Evolutionary conservation across 2,329 filamentous ascomycete genomes (phyloP), one percentile per base, ranked within the genome.

Genomic region (Exophiala mesophila): DNA sequence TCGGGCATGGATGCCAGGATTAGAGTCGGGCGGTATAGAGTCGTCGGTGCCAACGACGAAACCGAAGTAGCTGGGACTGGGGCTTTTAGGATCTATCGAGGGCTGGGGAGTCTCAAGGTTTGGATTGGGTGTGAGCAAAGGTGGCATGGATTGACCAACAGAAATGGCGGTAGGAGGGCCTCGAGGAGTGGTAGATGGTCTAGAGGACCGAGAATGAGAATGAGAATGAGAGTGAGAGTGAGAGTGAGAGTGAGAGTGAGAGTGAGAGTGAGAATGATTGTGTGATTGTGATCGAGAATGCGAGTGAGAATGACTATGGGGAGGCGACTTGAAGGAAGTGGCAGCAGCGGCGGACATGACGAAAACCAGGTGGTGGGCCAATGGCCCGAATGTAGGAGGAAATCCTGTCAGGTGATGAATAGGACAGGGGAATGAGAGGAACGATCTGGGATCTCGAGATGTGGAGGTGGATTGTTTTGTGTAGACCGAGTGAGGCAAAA

Each of bases 41-140:
- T 68, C 64, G 15, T 77, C 62, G 45, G 54, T 58, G 31, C 88
- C 81, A 49, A 86, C 68, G 20, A 80, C 71, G 46, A 94, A 77
- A 42, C 85, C 85, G 61, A 95, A 95, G 64, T 95, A 95, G 61
- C 89, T 94, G 9, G 88, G 86, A 60, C 86, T 90, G 17, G 73
- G 62, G 15, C 63, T 58, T 36, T 58, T 55, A 31, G 51, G 50
- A 52, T 60, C 53, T 48, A 49, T 46, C 19, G 47, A 39, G 17
- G 41, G 23, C 21, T 55, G 53, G 7, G 80, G 68, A 1, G 74
- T 66, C 49, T 72, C 69, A 12, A 58, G 59, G 29, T 71, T 68
- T 4, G 57, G 34, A 4, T 38, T 39, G 12, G 54, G 48, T 21
- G 75, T 74, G 4, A 72, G 59, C 47, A 68, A 73, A 4, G 76